Percentiles rank a stretch among this genome's conserved stretches.
These are phyloP conservation scores for Claviceps spartinae DNA, from an alignment of 2,329 filamentous ascomycete species.

Conservation along the genomic window DNA sequence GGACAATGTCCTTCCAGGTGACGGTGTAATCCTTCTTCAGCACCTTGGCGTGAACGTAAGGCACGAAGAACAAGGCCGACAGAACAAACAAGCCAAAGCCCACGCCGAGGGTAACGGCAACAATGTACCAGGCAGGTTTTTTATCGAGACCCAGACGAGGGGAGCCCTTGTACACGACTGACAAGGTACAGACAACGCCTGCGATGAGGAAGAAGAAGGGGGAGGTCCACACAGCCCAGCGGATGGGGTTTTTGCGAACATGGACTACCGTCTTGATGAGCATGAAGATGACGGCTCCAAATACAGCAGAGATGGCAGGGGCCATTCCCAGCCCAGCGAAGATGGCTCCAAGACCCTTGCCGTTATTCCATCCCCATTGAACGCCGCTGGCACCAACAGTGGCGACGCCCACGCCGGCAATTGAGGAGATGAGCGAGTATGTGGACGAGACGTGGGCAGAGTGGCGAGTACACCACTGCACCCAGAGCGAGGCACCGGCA, in stretches of 20 bases:
- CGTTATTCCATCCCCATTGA: constrained; percentile 53
- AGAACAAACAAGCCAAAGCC: constrained; percentile 47
- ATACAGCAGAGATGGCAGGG: constrained; percentile 47
- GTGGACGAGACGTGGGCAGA: constrained; percentile 62
- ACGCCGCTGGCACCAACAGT: constrained; percentile 47
- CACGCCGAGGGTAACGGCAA: constrained; percentile 49
- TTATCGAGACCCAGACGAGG: constrained; percentile 51
- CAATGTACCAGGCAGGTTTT: constrained; percentile 56
- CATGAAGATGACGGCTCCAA: constrained; percentile 53
- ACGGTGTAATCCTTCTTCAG: constrained; percentile 55
- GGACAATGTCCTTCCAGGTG: constrained; percentile 47
- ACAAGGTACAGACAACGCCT: constrained; percentile 59
- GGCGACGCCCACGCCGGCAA: constrained; percentile 57
- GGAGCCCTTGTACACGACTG: constrained; percentile 71
- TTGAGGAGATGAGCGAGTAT: constrained; percentile 55
- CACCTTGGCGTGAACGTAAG: constrained; percentile 51
- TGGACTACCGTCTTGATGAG: constrained; percentile 53
- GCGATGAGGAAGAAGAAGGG: constrained; percentile 70
- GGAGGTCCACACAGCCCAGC: constrained; percentile 59
- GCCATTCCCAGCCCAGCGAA: constrained; percentile 57
- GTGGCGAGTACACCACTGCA: constrained; percentile 68
- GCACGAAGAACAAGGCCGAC: constrained; percentile 58
- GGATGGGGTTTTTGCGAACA: constrained; percentile 55
- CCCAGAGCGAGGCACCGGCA: constrained; percentile 55
- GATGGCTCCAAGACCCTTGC: constrained; percentile 55